Evolutionary conservation across 2,329 filamentous ascomycete genomes (phyloP).

Genomic region (Xylariaceae sp.): DNA sequence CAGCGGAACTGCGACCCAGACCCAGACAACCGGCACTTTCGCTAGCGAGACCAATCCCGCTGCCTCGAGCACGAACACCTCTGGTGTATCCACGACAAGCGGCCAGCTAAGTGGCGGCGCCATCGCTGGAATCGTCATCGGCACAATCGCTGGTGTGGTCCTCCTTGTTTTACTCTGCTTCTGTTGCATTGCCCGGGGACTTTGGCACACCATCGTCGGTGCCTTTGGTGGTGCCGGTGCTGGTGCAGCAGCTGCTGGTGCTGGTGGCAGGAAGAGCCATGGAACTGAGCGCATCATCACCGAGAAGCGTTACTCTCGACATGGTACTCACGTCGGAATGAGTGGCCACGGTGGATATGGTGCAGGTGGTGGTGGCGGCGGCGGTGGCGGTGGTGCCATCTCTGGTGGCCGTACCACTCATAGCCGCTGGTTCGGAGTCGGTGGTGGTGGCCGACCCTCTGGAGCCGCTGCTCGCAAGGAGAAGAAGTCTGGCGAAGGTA

Average conservation of each 20-base stretch:
- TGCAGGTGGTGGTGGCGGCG: background rate
- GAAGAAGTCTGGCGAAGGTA: constrained; percentile 49
- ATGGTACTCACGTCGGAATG: constrained; percentile 29
- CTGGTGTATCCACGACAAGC: constrained; percentile 38
- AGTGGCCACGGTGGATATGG: background rate
- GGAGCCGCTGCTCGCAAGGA: constrained; percentile 37
- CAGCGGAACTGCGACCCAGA: constrained; percentile 44
- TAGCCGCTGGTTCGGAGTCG: constrained; percentile 52
- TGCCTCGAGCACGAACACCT: constrained; percentile 40
- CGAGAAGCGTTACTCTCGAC: constrained; percentile 57
- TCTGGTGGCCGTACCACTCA: constrained; percentile 46
- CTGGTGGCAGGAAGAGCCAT: constrained; percentile 38
- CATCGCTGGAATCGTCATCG: constrained; percentile 77
- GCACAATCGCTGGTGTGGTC: constrained; percentile 60
- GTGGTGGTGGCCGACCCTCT: constrained; percentile 41
- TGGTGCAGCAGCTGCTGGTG: background rate
- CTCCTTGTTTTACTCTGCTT: constrained; percentile 67
- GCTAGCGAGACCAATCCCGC: constrained; percentile 44
- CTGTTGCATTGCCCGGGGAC: constrained; percentile 62
- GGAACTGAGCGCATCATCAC: constrained; percentile 51
- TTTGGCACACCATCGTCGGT: constrained; percentile 55
- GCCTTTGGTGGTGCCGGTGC: constrained; percentile 49
- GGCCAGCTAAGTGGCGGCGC: constrained; percentile 60
- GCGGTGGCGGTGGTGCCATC: constrained; percentile 37
- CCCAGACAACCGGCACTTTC: constrained; percentile 49